Evolutionary conservation across 2,329 filamentous ascomycete genomes (phyloP).

Genomic region (Nannizziopsis arthrosporioides): DNA sequence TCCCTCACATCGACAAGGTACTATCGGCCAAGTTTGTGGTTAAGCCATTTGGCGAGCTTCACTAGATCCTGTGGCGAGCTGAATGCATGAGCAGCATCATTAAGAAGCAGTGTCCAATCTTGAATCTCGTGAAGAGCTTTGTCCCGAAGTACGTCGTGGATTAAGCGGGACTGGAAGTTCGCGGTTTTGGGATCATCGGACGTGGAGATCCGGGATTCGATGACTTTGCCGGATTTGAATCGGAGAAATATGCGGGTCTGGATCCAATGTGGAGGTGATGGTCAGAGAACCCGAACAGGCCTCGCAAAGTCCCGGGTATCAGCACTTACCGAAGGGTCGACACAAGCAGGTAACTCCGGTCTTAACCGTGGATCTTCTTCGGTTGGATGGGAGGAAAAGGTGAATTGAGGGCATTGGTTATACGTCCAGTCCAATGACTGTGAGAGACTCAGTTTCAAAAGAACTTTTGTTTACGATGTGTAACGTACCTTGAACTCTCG

Average conservation of each 20-base stretch:
- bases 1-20: background rate
- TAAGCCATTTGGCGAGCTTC: slow-evolving; percentile 18
- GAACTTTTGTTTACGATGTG: slow-evolving; percentile 3
- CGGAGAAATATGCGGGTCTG: slow-evolving; percentile 35
- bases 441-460: background rate
- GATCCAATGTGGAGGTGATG: background rate
- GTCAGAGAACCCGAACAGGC: background rate
- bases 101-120: slow-evolving; percentile 25
- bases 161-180: slow-evolving; percentile 24
- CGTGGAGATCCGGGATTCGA: slow-evolving; percentile 31
- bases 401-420: slow-evolving; percentile 75
- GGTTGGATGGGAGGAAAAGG: slow-evolving; percentile 51
- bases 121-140: slow-evolving; percentile 41
- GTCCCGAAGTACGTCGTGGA: slow-evolving; percentile 27
- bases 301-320: slow-evolving; percentile 4
- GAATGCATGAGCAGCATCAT: slow-evolving; percentile 7
- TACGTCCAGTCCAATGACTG: slow-evolving; percentile 57
- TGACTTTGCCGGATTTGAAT: slow-evolving; percentile 31
- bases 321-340: slow-evolving; percentile 38
- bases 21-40: slow-evolving; percentile 17
- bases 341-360: slow-evolving; percentile 39
- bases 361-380: slow-evolving; percentile 48
- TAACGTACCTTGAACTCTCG: slow-evolving; percentile 43
- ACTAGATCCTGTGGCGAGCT: slow-evolving; percentile 6
- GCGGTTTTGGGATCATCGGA: slow-evolving; percentile 25